Conservation (phyloP, 768 basidiomycete genomes). For the Chalciporus chontae region DNA sequence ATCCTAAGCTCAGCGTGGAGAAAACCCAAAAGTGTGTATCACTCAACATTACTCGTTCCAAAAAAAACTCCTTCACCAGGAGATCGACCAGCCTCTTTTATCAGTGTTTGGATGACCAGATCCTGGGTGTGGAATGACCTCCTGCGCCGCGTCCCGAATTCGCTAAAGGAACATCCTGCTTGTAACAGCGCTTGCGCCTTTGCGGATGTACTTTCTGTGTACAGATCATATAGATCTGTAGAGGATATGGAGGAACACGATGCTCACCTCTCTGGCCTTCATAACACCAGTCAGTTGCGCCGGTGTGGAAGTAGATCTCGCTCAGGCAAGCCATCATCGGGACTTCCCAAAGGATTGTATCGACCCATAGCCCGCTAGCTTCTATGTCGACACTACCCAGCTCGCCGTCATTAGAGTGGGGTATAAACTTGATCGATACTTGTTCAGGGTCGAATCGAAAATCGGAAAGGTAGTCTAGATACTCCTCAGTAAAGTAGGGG, state of each 20-base stretch:
- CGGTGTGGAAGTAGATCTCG: constrained; percentile 80
- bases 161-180: constrained; percentile 69
- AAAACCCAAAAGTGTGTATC: background rate
- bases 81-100: constrained; percentile 57
- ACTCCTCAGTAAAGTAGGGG: constrained; percentile 67
- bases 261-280: constrained; percentile 71
- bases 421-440: constrained; percentile 61
- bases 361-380: constrained; percentile 68
- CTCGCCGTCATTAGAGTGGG: constrained; percentile 45
- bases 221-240: background rate
- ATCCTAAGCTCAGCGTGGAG: background rate
- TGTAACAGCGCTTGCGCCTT: constrained; percentile 67
- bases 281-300: constrained; percentile 79
- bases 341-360: constrained; percentile 94
- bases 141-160: constrained; percentile 84
- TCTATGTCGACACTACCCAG: constrained; percentile 71
- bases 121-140: constrained; percentile 76
- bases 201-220: constrained; percentile 61
- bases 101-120: constrained; percentile 64
- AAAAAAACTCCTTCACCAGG: constrained; percentile 42
- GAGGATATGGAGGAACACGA: background rate
- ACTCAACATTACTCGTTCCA: constrained; percentile 85
- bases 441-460: constrained; percentile 70
- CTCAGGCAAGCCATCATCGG: constrained; percentile 91
- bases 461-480: constrained; percentile 70